These are phyloP conservation scores for Sporothrix phasma DNA, from an alignment of 2,329 filamentous ascomycete genomes.

Conservation along the genomic window DNA sequence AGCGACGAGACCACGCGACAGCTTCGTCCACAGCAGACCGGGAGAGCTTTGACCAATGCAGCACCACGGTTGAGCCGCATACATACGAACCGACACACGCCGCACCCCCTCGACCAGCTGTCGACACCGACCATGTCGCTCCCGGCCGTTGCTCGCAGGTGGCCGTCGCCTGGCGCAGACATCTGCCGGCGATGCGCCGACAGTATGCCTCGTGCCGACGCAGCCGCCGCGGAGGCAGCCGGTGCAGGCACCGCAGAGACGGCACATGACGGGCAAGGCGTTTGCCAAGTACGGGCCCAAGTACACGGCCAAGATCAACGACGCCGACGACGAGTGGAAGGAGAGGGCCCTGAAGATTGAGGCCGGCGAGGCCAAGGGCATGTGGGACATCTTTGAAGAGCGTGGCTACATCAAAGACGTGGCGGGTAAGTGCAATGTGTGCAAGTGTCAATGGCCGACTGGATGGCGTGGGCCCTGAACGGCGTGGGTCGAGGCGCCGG, in stretches of 20 bases:
- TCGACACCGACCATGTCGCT: slow-evolving; percentile 12
- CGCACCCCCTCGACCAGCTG: neutral
- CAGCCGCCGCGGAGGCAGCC: neutral
- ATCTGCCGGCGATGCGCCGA: slow-evolving; percentile 17
- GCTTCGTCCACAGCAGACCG: neutral
- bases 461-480: too few species aligned
- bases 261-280: slow-evolving; percentile 14
- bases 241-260: neutral
- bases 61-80: neutral
- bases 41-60: neutral
- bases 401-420: slow-evolving; percentile 65
- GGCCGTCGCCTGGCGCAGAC: slow-evolving; percentile 1
- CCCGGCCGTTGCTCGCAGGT: slow-evolving; percentile 4
- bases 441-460: neutral
- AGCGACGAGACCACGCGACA: neutral
- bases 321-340: slow-evolving; percentile 39
- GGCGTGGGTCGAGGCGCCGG: neutral
- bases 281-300: slow-evolving; percentile 24
- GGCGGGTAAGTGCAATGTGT: slow-evolving; percentile 48
- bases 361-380: slow-evolving; percentile 39
- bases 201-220: slow-evolving; percentile 8
- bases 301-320: slow-evolving; percentile 34
- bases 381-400: slow-evolving; percentile 58
- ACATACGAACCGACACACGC: neutral
- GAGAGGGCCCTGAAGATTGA: slow-evolving; percentile 37